A percentile compares a stretch with the other conserved stretches of the same genome.
Evolutionary conservation across 768 basidiomycete genomes (phyloP).

Genomic region (Collybia nuda): DNA sequence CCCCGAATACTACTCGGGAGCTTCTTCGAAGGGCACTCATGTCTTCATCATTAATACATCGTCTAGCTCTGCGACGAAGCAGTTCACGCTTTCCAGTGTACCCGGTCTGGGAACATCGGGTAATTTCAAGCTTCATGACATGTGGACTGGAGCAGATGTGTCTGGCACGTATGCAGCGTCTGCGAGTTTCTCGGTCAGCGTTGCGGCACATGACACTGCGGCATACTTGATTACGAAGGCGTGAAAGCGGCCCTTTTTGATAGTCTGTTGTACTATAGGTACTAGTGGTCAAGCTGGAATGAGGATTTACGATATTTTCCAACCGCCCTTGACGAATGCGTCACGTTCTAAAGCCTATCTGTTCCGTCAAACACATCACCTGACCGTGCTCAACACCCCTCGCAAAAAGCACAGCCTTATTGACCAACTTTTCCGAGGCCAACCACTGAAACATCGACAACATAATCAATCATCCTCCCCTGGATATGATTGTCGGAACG

Average conservation of each 20-base stretch:
- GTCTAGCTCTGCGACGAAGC: constrained; percentile 38
- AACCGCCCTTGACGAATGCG: too few species aligned
- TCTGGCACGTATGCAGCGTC: constrained; percentile 34
- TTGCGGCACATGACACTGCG: constrained; percentile 52
- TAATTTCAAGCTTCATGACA: constrained; percentile 46
- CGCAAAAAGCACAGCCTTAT: too few species aligned
- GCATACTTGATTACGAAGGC: constrained; percentile 42
- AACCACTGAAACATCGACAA: too few species aligned
- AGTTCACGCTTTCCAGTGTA: constrained; percentile 43
- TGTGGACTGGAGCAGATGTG: constrained; percentile 49
- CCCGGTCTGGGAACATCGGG: constrained; percentile 40
- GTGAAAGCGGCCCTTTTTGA: not conserved
- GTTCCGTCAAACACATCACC: too few species aligned
- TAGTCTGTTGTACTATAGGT: too few species aligned
- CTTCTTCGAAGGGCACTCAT: constrained; percentile 48
- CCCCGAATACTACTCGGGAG: constrained; percentile 53
- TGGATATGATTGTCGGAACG: too few species aligned
- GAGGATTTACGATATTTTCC: too few species aligned
- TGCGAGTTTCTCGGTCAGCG: constrained; percentile 35
- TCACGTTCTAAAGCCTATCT: too few species aligned
- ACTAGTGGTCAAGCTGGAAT: too few species aligned
- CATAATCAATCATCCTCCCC: too few species aligned
- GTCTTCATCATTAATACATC: constrained; percentile 56
- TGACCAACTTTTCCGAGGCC: too few species aligned
- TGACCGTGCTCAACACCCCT: too few species aligned